These are phyloP conservation scores for Pseudofabraea citricarpa DNA, from an alignment of 2,329 filamentous ascomycete genomes.

Conservation along the genomic window DNA sequence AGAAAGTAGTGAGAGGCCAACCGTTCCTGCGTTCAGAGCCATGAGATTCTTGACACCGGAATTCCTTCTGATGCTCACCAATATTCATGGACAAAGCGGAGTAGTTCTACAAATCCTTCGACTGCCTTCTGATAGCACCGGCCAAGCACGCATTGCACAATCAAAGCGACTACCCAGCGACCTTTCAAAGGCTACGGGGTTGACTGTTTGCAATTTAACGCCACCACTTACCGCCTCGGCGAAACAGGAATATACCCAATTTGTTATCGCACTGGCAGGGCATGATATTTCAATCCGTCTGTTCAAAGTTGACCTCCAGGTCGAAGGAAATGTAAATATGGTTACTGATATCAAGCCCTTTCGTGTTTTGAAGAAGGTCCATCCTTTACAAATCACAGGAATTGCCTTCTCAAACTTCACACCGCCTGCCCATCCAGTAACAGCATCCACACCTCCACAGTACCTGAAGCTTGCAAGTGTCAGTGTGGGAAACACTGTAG, in stretches of 20 bases:
- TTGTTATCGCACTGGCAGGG: constrained; percentile 74
- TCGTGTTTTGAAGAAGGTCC: constrained; percentile 47
- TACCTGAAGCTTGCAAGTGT: constrained; percentile 28
- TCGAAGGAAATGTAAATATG: constrained; percentile 40
- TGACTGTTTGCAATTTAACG: constrained; percentile 70
- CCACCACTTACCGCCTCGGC: constrained; percentile 43
- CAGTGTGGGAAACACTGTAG: constrained; percentile 27
- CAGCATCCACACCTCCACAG: constrained; percentile 22
- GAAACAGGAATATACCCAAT: constrained; percentile 62
- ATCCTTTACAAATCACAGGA: constrained; percentile 53
- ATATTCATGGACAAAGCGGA: constrained; percentile 54
- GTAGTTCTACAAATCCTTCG: constrained; percentile 53
- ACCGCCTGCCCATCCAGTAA: constrained; percentile 20
- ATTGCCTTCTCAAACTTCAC: constrained; percentile 47
- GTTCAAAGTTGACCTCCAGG: constrained; percentile 69
- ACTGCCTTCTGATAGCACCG: constrained; percentile 19
- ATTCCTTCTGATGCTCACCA: constrained; percentile 53
- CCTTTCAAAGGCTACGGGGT: constrained; percentile 69
- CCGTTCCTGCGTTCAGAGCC: constrained; percentile 49
- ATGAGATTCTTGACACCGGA: constrained; percentile 54
- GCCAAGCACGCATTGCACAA: constrained; percentile 44
- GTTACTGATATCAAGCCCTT: constrained; percentile 49
- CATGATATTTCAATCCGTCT: constrained; percentile 75
- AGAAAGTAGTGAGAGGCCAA: constrained; percentile 32
- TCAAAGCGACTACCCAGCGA: constrained; percentile 56